phyloP scores from a whole-genome alignment of 225 moss, liverwort and hornwort genomes.

The Neckera pumila region DNA sequence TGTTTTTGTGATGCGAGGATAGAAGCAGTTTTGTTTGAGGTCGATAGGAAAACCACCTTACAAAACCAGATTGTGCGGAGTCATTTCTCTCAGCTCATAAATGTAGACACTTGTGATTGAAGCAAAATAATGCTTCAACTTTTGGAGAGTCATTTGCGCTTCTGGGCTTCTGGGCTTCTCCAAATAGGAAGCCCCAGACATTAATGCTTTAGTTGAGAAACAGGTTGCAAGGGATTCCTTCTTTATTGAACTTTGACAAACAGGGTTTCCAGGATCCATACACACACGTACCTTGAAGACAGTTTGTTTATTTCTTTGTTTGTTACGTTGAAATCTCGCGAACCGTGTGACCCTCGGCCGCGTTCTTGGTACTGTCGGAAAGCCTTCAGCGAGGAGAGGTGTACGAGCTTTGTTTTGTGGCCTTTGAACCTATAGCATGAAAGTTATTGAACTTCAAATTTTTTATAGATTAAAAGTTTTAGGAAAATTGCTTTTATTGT shows the following conservation, averaged over 20 bases:
- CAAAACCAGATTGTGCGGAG: neutral
- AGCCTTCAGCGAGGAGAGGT: no score
- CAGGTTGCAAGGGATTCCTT: neutral
- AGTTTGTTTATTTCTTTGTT: no score
- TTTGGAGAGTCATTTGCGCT: neutral
- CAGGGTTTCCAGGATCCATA: neutral
- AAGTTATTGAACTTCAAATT: no score
- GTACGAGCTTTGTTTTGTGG: no score
- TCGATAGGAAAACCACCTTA: neutral
- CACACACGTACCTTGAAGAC: no score
- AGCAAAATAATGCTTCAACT: neutral
- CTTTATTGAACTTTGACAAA: neutral
- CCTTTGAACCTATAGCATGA: no score
- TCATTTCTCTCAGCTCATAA: neutral
- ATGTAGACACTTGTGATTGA: neutral
- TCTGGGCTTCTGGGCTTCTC: no score
- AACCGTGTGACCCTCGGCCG: no score
- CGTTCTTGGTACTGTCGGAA: no score
- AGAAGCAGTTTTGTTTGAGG: neutral
- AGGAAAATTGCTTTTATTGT: no score
- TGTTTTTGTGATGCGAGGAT: neutral
- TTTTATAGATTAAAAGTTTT: no score
- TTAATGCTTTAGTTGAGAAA: neutral
- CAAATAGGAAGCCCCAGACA: neutral
- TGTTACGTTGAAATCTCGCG: no score